phyloP scores from a whole-genome alignment of 139 green algal species.

The Deuterostichococcus epilithicus region DNA sequence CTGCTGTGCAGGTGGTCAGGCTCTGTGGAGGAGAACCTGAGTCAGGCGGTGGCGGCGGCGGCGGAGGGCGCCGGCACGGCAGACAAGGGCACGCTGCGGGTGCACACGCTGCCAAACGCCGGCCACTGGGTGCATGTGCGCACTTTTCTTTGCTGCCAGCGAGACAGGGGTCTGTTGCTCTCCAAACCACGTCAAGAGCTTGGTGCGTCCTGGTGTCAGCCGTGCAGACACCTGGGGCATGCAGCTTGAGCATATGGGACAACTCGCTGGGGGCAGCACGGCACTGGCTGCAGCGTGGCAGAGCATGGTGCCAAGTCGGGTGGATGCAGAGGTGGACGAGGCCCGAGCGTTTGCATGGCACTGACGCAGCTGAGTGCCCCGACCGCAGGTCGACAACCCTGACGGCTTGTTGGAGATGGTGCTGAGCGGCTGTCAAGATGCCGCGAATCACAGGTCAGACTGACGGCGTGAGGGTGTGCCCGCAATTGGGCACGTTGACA shows the following conservation, averaged over 20 bases:
- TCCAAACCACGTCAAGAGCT: background rate
- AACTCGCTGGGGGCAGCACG: too few species aligned
- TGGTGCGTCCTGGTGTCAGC: background rate
- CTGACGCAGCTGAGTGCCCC: too few species aligned
- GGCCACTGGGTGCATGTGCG: conserved; percentile 78
- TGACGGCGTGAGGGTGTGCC: background rate
- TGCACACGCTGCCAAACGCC: conserved; percentile 53
- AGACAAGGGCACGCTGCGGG: conserved; percentile 7
- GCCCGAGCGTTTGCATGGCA: too few species aligned
- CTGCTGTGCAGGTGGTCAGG: background rate
- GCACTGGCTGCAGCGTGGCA: too few species aligned
- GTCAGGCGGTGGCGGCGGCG: background rate
- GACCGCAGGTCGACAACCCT: conserved; percentile 51
- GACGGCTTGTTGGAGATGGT: conserved; percentile 50
- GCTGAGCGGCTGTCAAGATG: background rate
- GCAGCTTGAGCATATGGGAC: too few species aligned
- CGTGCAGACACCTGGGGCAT: too few species aligned
- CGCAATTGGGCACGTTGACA: too few species aligned
- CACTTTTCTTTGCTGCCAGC: too few species aligned
- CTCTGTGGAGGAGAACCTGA: background rate
- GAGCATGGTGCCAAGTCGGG: too few species aligned
- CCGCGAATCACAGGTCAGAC: background rate
- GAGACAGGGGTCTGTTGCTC: background rate
- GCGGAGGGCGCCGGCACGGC: background rate
- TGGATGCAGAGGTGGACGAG: too few species aligned